Conservation (phyloP, 2,329 filamentous ascomycete genomes). For the Colletotrichum somersetense region DNA sequence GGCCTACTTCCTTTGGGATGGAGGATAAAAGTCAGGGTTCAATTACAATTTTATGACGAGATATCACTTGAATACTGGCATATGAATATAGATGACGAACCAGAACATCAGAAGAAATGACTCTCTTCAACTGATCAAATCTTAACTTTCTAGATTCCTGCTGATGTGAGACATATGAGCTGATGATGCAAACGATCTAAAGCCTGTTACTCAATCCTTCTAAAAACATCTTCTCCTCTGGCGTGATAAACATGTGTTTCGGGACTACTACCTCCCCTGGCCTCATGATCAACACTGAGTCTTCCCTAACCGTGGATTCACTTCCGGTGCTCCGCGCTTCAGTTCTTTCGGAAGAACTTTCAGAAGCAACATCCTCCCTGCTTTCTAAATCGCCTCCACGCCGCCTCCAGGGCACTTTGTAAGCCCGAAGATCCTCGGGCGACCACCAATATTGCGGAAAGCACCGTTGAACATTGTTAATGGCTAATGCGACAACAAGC, state of each 20-base stretch:
- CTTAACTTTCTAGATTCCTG: background rate
- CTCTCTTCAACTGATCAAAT: background rate
- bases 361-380: background rate
- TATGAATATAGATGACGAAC: conserved; percentile 17
- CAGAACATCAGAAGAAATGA: background rate
- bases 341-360: background rate
- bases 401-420: conserved; percentile 27
- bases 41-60: background rate
- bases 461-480: conserved; percentile 77
- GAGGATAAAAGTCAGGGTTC: background rate
- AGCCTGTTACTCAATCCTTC: conserved; percentile 53
- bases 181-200: conserved; percentile 34
- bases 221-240: conserved; percentile 53
- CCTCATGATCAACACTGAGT: conserved; percentile 52
- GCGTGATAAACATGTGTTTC: conserved; percentile 52
- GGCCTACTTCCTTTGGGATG: background rate
- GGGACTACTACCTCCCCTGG: conserved; percentile 52
- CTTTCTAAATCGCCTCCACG: conserved; percentile 19
- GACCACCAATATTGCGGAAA: conserved; percentile 82
- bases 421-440: conserved; percentile 49
- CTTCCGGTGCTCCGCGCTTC: conserved; percentile 21
- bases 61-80: background rate
- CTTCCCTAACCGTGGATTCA: conserved; percentile 31
- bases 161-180: too few relatives aligned
- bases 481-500: conserved; percentile 69